A percentile compares a stretch with the other conserved stretches of the same genome.
Conservation (phyloP, 352 stramenopile genomes). For the Phytopythium oedochilum region DNA sequence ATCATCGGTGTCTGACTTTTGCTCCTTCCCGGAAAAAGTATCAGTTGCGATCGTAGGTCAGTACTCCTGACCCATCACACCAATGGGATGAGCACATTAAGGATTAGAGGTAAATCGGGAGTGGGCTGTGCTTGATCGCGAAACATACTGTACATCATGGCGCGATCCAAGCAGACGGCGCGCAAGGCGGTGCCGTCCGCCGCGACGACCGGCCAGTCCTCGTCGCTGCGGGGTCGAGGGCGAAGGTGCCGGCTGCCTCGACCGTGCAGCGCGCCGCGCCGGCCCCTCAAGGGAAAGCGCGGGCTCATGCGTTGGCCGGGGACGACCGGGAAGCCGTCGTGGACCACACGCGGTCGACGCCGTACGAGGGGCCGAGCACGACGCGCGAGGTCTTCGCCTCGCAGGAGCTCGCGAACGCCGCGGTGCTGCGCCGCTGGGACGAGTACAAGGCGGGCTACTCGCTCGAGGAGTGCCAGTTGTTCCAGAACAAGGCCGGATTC, state of each 20-base stretch:
- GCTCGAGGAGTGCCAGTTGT: background rate
- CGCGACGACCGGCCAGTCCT: too few relatives aligned
- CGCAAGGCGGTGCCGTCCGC: background rate
- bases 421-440: background rate
- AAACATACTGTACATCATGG: too few relatives aligned
- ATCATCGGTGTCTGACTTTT: too few relatives aligned
- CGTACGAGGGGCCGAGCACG: background rate
- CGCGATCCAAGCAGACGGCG: background rate
- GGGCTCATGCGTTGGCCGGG: background rate
- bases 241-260: background rate
- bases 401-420: slow-evolving; percentile 1
- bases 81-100: too few relatives aligned
- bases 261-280: background rate
- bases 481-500: background rate
- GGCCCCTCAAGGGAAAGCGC: background rate
- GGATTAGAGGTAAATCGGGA: too few relatives aligned
- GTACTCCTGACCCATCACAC: too few relatives aligned
- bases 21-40: too few relatives aligned
- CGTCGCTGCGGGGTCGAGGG: background rate
- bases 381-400: background rate
- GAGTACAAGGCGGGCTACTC: background rate
- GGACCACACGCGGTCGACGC: background rate
- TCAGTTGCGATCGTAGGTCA: too few relatives aligned
- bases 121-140: too few relatives aligned
- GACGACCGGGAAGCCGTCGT: background rate